Conservation (phyloP, 2,329 filamentous ascomycete genomes). For the Aureobasidium melanogenum region DNA sequence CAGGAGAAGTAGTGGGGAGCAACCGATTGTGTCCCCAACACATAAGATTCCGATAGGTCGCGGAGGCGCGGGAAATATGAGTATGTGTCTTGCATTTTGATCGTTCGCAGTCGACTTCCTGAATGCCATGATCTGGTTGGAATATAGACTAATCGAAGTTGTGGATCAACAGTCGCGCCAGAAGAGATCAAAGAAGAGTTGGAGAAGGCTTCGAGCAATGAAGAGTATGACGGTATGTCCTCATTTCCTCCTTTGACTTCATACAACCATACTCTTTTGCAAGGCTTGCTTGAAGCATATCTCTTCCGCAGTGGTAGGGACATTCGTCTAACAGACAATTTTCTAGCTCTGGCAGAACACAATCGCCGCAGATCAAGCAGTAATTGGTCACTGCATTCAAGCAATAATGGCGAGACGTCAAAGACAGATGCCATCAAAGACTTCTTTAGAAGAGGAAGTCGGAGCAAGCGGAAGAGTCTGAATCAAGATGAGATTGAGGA, state of each 20-base stretch:
- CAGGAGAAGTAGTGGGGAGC: background rate
- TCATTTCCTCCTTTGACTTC: background rate
- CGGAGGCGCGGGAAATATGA: background rate
- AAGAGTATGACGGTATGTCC: background rate
- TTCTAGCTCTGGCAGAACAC: background rate
- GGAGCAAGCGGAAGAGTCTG: background rate
- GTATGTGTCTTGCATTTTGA: background rate
- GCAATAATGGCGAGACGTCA: background rate
- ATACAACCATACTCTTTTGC: too few relatives aligned
- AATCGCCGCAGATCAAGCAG: background rate
- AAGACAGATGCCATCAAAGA: slow-evolving; percentile 1
- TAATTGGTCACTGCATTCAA: background rate
- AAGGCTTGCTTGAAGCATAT: too few relatives aligned
- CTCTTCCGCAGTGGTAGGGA: too few relatives aligned
- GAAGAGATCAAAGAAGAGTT: slow-evolving; percentile 7
- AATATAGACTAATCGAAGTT: background rate
- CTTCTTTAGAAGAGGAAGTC: background rate
- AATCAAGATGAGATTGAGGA: background rate
- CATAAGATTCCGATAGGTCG: background rate
- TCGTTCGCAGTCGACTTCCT: background rate
- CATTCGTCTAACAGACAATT: background rate
- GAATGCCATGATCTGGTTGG: too few relatives aligned
- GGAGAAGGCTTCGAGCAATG: background rate
- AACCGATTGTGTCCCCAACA: background rate
- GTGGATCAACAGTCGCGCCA: background rate